phyloP scores from a whole-genome alignment of 257 asterid genomes.

The Asclepias syriaca region DNA sequence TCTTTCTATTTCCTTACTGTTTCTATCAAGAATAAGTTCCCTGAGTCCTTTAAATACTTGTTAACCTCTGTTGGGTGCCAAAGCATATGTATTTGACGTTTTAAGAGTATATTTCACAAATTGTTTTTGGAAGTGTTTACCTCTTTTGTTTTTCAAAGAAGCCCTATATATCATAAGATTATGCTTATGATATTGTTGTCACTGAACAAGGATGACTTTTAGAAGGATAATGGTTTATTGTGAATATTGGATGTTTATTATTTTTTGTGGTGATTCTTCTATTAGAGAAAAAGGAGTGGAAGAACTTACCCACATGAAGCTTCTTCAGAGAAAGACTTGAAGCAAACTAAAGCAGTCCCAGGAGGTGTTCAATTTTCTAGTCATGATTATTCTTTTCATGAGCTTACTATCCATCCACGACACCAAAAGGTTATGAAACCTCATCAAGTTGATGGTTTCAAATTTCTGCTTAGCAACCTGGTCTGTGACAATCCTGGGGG shows the following conservation, averaged over 20 bases:
- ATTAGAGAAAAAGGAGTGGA: conserved; percentile 47
- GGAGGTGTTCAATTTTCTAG: conserved; percentile 41
- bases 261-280: not conserved
- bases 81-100: not conserved
- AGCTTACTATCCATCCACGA: conserved; percentile 73
- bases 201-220: not conserved
- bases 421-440: conserved; percentile 82
- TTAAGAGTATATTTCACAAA: not conserved
- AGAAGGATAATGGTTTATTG: not conserved
- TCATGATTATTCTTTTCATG: conserved; percentile 39
- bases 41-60: not conserved
- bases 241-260: not conserved
- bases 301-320: conserved; percentile 70
- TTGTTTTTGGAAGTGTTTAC: not conserved
- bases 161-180: not conserved
- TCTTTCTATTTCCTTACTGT: not conserved
- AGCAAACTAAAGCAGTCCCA: conserved; percentile 31
- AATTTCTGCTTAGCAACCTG: conserved; percentile 71
- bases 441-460: conserved; percentile 84
- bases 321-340: conserved; percentile 37
- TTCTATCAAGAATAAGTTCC: not conserved
- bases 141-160: not conserved
- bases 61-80: not conserved
- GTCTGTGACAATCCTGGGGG: conserved; percentile 81
- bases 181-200: not conserved